Percentiles rank a stretch among this genome's conserved stretches.
Evolutionary conservation across 805 yeast species (phyloP).

Genomic region (Metschnikowia lochheadii): DNA sequence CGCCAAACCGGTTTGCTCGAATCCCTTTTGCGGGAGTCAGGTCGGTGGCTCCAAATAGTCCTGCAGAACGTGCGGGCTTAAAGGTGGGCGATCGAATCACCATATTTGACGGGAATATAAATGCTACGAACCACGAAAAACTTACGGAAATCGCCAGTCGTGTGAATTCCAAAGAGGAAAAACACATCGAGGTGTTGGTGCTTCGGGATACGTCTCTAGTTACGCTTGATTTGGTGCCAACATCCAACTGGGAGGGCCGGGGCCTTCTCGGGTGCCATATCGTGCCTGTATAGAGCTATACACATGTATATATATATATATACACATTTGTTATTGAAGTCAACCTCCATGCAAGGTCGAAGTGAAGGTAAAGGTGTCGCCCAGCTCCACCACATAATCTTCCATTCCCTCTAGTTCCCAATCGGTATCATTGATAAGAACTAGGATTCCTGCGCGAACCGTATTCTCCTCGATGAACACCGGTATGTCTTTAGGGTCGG

Average conservation of each 20-base stretch:
- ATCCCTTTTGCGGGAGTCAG: conserved; percentile 54
- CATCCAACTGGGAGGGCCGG: conserved; percentile 55
- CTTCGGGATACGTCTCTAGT: conserved; percentile 26
- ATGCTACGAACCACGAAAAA: conserved; percentile 53
- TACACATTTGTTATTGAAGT: conserved; percentile 3
- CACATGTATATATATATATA: not conserved
- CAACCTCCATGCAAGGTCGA: conserved; percentile 95
- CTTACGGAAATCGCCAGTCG: conserved; percentile 41
- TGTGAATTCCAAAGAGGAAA: conserved; percentile 38
- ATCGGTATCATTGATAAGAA: conserved; percentile 88
- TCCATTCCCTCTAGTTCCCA: conserved; percentile 95
- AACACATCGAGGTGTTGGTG: conserved; percentile 24
- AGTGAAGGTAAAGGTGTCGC: conserved; percentile 81
- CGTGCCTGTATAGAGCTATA: conserved; percentile 13
- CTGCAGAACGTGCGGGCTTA: conserved; percentile 55
- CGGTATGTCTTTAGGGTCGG: conserved; percentile 58
- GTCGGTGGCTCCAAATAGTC: conserved; percentile 49
- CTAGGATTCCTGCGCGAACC: conserved; percentile 88
- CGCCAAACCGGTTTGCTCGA: not conserved
- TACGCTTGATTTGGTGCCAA: conserved; percentile 37
- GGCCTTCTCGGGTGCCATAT: conserved; percentile 70
- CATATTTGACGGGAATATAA: conserved; percentile 46
- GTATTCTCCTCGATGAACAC: conserved; percentile 79
- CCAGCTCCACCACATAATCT: conserved; percentile 67
- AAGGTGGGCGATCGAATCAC: conserved; percentile 50